Percentiles rank a stretch among this genome's conserved stretches.
Evolutionary conservation across 495 filamentous ascomycete genomes (phyloP).

Genomic region (Staphylotrichum longicolle): DNA sequence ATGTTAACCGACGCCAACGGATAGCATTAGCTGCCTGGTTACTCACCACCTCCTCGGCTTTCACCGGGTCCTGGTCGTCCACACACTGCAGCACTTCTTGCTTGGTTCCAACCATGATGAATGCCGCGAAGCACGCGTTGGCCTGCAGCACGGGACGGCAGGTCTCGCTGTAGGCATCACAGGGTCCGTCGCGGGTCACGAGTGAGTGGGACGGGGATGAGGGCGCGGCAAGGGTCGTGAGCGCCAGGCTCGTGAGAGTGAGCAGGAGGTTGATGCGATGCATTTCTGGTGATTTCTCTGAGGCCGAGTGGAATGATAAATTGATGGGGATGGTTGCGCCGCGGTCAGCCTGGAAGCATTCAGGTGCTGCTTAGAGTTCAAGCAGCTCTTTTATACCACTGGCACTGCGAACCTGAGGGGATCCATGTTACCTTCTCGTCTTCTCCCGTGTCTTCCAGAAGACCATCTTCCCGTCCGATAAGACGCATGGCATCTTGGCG

Average conservation of each 20-base stretch:
- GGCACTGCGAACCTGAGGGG: background rate
- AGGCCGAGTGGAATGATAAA: no score
- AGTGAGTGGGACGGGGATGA: background rate
- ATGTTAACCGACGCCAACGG: no score
- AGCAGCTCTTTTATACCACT: no score
- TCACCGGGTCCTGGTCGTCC: background rate
- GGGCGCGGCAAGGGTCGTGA: background rate
- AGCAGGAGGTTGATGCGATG: background rate
- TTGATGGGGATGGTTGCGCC: no score
- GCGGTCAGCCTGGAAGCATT: background rate
- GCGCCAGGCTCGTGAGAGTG: background rate
- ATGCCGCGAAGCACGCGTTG: slow-evolving; percentile 7
- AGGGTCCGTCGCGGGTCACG: background rate
- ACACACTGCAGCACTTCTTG: slow-evolving; percentile 1
- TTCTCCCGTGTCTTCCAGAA: slow-evolving; percentile 7
- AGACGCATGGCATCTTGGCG: background rate
- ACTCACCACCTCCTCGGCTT: slow-evolving; percentile 9
- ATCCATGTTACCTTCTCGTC: background rate
- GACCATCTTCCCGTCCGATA: background rate
- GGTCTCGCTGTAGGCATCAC: slow-evolving; percentile 6
- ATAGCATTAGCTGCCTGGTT: background rate
- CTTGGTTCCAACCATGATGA: background rate
- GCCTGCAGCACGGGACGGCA: background rate
- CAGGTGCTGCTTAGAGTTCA: no score
- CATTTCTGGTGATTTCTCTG: background rate